phyloP scores from a whole-genome alignment of 306 rosid genomes.

The Vicia villosa region DNA sequence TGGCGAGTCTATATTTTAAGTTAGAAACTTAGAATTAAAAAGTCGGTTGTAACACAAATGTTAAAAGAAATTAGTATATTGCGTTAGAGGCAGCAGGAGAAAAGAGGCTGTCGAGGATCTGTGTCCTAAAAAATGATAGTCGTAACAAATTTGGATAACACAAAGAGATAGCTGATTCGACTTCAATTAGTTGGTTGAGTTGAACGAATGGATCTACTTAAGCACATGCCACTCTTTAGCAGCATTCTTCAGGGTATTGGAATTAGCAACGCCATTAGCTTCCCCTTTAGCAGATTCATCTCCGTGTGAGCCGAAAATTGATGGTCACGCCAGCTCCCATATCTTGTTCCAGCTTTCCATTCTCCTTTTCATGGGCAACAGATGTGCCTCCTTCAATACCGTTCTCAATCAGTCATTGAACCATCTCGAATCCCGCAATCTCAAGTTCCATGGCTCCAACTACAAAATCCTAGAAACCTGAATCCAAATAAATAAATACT shows the following conservation, averaged over 20 bases:
- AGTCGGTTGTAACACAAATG: no score
- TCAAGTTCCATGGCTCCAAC: constrained; percentile 69
- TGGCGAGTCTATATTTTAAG: no score
- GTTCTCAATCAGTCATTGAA: constrained; percentile 64
- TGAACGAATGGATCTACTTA: constrained; percentile 73
- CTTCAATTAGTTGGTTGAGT: no score
- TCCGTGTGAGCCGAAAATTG: constrained; percentile 83
- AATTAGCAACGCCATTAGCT: constrained; percentile 47
- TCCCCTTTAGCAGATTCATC: constrained; percentile 69
- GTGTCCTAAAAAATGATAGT: no score
- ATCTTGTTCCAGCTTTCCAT: constrained; percentile 61
- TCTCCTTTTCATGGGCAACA: constrained; percentile 51
- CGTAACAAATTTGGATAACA: no score
- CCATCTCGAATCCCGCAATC: constrained; percentile 85
- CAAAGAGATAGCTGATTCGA: no score
- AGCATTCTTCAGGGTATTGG: constrained; percentile 63
- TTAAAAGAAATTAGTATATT: no score
- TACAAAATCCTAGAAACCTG: constrained; percentile 50
- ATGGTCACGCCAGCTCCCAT: constrained; percentile 55
- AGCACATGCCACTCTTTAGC: constrained; percentile 96
- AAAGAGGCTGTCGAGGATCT: no score
- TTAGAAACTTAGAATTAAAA: no score
- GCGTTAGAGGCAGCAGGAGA: no score
- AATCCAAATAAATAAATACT: constrained; percentile 1
- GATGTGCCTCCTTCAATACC: constrained; percentile 51